These are phyloP conservation scores for Leonotis leonurus DNA, from an alignment of 257 asterid genomes.

Conservation along the genomic window DNA sequence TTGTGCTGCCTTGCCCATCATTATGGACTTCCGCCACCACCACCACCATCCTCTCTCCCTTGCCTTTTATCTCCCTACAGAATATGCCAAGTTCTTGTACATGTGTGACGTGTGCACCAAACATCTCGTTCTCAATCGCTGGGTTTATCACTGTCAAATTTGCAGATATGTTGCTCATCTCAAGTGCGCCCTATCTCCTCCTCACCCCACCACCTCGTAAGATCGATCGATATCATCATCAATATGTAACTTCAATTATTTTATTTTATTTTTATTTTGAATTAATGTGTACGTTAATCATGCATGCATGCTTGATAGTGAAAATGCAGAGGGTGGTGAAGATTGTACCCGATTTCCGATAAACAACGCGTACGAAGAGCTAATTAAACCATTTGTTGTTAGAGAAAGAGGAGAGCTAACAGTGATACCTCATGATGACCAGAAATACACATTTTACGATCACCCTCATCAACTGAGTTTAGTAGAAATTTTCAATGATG, in stretches of 20 bases:
- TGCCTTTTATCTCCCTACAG: neutral
- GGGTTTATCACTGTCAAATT: neutral
- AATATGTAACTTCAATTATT: neutral
- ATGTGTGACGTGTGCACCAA: neutral
- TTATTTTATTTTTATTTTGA: too few relatives aligned
- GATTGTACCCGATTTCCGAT: too few relatives aligned
- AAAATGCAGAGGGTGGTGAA: too few relatives aligned
- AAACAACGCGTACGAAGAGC: too few relatives aligned
- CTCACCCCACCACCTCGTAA: too few relatives aligned
- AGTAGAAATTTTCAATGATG: neutral
- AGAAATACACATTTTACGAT: too few relatives aligned
- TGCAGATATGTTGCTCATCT: constrained; percentile 7
- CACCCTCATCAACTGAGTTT: too few relatives aligned
- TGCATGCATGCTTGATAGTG: too few relatives aligned
- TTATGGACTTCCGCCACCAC: neutral
- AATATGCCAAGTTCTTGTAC: neutral
- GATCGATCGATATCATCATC: neutral
- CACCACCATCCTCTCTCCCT: neutral
- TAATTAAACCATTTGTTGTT: too few relatives aligned
- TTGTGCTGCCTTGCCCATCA: neutral
- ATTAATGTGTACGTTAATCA: neutral
- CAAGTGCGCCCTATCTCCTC: neutral
- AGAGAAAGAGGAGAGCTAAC: too few relatives aligned
- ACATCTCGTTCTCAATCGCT: neutral
- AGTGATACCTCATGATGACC: neutral